Base-by-base conservation (phyloP, 352 stramenopile genomes). In the Phytophthora ramorum region DNA sequence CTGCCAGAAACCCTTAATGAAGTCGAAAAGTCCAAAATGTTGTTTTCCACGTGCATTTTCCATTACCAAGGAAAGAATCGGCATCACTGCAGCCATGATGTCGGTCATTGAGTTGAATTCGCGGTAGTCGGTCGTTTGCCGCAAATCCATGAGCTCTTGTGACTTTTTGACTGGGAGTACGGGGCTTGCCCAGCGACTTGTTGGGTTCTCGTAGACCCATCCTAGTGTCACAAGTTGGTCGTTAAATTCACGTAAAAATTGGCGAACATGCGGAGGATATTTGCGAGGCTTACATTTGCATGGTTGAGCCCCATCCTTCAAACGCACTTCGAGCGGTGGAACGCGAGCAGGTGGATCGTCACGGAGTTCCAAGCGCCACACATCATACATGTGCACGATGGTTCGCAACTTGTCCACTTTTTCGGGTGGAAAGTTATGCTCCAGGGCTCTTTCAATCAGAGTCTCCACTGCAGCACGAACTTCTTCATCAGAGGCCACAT, bases 201-300 rank as follows among this genome's bases (percentile, higher is more conserved):
- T n/a, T n/a, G n/a, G 46, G 32, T 64, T 63, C 35, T 64, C 46
- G 46, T 64, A 64, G 17, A 57, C 46, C 14, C 37, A 57, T 55
- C 44, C 50, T 40, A 58, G 22, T 38, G 48, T 19, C 7, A 48
- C 30, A 54, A 56, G 35, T 55, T 30, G 17, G 41, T 19, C 44
- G 17, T 63, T 63, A 17, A 56, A 63, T 28, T 63, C 35, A 3
- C 32, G 44, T 37, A 63, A 47, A 14, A 62, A 54, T 19, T 62
- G 14, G 8, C 34, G 43, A n/a, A n/a, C n/a, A n/a, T n/a, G n/a
- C n/a, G n/a, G n/a, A n/a, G n/a, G n/a, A n/a, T n/a, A n/a, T n/a
- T n/a, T n/a, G n/a, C n/a, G n/a, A n/a, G n/a, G n/a, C n/a, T n/a
- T n/a, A n/a, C n/a, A n/a, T n/a, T n/a, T n/a, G n/a, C n/a, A n/a